Conservation (phyloP, 345 rosid genomes). For the Linum tenue region DNA sequence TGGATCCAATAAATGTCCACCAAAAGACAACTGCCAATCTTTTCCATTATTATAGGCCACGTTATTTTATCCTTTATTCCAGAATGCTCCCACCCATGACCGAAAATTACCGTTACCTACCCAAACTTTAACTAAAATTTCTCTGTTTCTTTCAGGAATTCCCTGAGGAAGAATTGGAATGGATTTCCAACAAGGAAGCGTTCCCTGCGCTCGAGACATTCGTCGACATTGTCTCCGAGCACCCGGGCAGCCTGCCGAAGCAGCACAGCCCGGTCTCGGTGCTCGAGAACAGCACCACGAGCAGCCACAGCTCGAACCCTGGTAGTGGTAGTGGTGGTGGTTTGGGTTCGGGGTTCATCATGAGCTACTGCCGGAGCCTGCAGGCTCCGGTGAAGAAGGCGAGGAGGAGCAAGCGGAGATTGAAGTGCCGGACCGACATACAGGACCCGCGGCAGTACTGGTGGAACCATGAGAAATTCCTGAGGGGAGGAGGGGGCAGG, state of each 20-base stretch:
- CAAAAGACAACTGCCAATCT: not conserved
- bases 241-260: slow-evolving; percentile 25
- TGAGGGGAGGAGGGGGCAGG: slow-evolving; percentile 10
- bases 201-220: slow-evolving; percentile 66
- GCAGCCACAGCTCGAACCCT: slow-evolving; percentile 21
- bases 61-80: not conserved
- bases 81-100: not conserved
- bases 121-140: not conserved
- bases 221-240: slow-evolving; percentile 24
- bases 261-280: slow-evolving; percentile 58
- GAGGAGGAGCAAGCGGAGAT: slow-evolving; percentile 43
- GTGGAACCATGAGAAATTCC: slow-evolving; percentile 24
- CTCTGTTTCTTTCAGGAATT: slow-evolving; percentile 31
- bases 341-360: slow-evolving; percentile 12
- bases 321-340: too few relatives aligned
- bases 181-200: slow-evolving; percentile 66
- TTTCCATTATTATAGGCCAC: not conserved
- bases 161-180: slow-evolving; percentile 75
- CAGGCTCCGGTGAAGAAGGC: slow-evolving; percentile 41
- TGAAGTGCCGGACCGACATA: slow-evolving; percentile 32
- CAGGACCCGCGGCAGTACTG: slow-evolving; percentile 12
- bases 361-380: slow-evolving; percentile 33
- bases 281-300: slow-evolving; percentile 47
- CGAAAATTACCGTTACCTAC: not conserved
- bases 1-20: slow-evolving; percentile 29